Percentiles rank a stretch among this genome's conserved stretches.
Evolutionary conservation across 2,329 filamentous ascomycete genomes (phyloP).

Genomic region (Penicillium sp.): DNA sequence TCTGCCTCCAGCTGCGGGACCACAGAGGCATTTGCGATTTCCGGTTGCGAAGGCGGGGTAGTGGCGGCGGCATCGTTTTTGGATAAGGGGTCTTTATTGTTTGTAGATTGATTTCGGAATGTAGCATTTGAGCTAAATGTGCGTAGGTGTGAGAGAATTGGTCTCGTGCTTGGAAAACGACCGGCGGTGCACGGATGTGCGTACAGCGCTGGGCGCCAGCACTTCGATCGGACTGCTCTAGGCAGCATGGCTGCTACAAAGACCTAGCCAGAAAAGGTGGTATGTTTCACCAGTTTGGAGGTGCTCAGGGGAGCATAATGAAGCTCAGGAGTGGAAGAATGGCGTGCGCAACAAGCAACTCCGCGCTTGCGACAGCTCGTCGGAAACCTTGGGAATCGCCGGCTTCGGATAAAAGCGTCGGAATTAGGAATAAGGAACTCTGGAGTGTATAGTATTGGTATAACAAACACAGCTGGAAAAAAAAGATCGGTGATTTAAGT

Average conservation of each 20-base stretch:
- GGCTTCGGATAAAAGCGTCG: slow-evolving; percentile 36
- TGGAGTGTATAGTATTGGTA: neutral
- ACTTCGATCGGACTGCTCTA: slow-evolving; percentile 37
- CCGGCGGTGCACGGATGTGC: slow-evolving; percentile 25
- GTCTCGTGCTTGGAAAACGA: slow-evolving; percentile 25
- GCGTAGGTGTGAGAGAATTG: slow-evolving; percentile 28
- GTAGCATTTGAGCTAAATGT: slow-evolving; percentile 28
- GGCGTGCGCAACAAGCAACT: slow-evolving; percentile 13
- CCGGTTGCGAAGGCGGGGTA: slow-evolving; percentile 15
- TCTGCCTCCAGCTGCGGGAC: slow-evolving; percentile 24
- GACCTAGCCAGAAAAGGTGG: neutral
- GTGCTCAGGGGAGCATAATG: slow-evolving; percentile 29
- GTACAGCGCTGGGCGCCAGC: slow-evolving; percentile 33
- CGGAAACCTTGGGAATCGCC: slow-evolving; percentile 26
- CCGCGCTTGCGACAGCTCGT: slow-evolving; percentile 18
- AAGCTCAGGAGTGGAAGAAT: slow-evolving; percentile 10
- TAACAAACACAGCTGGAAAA: neutral
- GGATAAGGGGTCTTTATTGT: slow-evolving; percentile 14
- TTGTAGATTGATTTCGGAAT: slow-evolving; percentile 24
- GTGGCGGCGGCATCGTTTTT: slow-evolving; percentile 6
- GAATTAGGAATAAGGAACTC: neutral
- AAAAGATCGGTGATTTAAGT: neutral
- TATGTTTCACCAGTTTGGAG: slow-evolving; percentile 1
- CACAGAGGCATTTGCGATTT: slow-evolving; percentile 19
- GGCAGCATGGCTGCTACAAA: slow-evolving; percentile 35